Conservation (phyloP, 331 rosid species). For the Malus hybrid region DNA sequence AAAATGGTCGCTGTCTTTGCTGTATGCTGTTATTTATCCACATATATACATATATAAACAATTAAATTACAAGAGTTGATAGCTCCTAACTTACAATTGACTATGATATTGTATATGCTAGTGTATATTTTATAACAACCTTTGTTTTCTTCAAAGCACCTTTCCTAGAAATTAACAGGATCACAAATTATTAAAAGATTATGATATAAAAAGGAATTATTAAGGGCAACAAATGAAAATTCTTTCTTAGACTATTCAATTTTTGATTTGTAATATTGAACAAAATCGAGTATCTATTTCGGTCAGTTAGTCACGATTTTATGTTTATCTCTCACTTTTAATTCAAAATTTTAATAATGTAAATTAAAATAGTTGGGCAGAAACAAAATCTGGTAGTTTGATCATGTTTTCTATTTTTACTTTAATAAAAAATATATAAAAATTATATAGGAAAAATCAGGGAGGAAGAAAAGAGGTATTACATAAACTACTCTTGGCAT, state of each 20-base stretch:
- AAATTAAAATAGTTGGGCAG: no score
- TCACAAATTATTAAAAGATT: background rate
- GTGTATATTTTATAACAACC: background rate
- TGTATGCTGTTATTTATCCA: background rate
- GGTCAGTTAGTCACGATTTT: no score
- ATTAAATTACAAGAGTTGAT: background rate
- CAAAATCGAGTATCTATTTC: no score
- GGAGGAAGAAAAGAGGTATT: background rate
- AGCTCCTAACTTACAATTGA: background rate
- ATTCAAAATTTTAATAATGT: no score
- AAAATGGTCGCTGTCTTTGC: slow-evolving; percentile 28
- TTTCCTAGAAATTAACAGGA: background rate
- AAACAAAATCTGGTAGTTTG: no score
- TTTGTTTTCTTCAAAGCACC: background rate
- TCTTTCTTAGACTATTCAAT: background rate
- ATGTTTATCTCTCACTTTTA: no score
- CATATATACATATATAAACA: background rate
- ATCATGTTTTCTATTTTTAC: no score
- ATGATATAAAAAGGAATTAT: no score
- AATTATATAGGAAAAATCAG: background rate
- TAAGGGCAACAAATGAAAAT: background rate
- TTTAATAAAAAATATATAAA: no score
- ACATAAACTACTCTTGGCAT: background rate
- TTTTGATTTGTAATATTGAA: no score
- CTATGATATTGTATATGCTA: background rate